Base-by-base conservation (phyloP, 495 filamentous ascomycete genomes). In the Haplographium delicatum region DNA sequence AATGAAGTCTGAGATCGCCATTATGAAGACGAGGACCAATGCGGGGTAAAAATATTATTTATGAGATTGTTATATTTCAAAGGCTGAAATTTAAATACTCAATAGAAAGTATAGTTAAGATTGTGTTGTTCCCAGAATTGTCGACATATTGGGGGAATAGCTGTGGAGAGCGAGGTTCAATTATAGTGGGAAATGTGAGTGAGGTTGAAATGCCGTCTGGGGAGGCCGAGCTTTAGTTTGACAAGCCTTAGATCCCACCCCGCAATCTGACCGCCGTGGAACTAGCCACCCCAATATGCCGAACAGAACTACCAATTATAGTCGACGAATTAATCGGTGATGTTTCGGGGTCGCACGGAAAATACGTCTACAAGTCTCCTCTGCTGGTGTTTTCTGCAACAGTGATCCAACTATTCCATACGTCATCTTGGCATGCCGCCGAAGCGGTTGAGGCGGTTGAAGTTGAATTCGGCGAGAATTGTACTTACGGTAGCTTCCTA, bases 1-100 rank as follows among this genome's bases (percentile, higher is more conserved):
- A 46, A 86, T 52, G 26, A 77, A 61, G 41, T 62, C 64, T 48
- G 70, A 15, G 49, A 78, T 51, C 1, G 69, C 65, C 73, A 76
- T 77, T 10, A 20, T 57, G 30, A 28, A 33, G 51, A n/a, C 41
- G 38, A 50, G 25, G 49, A 57, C 46, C 43, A 44, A 11, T n/a
- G n/a, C n/a, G n/a, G n/a, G n/a, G n/a, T n/a, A n/a, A n/a, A n/a
- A n/a, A n/a, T n/a, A n/a, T n/a, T n/a, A n/a, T n/a, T n/a, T n/a
- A n/a, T n/a, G n/a, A n/a, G n/a, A n/a, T n/a, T 45, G 24, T 23
- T 41, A 30, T 44, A 28, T 25, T 44, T 7, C 7, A 34, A 15
- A 19, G 15, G 44, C 19, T 10, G 13, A 30, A n/a, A n/a, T 20
- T 19, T 31, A 27, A 28, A 30, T 19, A 28, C 37, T 9, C 10